These are phyloP conservation scores for Pythium aristosporum DNA, from an alignment of 352 stramenopile genomes.

Conservation along the genomic window DNA sequence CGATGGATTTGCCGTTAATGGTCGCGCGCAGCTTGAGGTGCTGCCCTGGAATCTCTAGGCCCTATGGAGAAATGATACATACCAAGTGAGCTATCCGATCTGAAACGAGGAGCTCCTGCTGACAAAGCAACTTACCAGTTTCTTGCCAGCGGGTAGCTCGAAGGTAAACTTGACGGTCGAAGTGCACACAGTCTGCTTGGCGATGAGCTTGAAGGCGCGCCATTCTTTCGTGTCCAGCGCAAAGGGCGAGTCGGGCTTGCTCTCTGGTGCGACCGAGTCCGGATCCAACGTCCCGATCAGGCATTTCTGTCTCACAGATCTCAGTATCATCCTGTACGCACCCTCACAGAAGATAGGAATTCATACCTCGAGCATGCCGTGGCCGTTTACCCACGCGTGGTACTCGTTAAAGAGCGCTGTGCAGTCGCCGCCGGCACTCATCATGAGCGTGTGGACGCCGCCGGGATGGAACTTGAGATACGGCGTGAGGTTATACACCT, in stretches of 20 bases:
- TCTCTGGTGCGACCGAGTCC: constrained; percentile 39
- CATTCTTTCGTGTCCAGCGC: constrained; percentile 67
- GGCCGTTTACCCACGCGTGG: constrained; percentile 94
- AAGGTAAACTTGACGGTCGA: constrained; percentile 79
- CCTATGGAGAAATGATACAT: constrained; percentile 24
- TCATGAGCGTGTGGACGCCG: constrained; percentile 92
- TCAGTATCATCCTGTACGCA: background rate
- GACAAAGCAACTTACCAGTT: constrained; percentile 36
- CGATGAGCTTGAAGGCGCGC: constrained; percentile 57
- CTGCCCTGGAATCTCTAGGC: constrained; percentile 68
- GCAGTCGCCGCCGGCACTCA: constrained; percentile 91
- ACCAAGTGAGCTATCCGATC: background rate
- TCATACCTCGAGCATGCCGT: constrained; percentile 81
- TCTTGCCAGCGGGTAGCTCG: constrained; percentile 59
- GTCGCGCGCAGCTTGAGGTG: constrained; percentile 78
- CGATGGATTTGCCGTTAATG: constrained; percentile 74
- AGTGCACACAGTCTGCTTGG: constrained; percentile 55
- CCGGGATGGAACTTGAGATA: constrained; percentile 98
- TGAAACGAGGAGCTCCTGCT: background rate
- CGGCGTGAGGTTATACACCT: constrained; percentile 94
- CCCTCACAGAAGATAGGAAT: background rate
- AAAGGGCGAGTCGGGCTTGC: constrained; percentile 34
- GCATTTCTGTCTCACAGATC: constrained; percentile 50
- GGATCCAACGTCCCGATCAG: constrained; percentile 66
- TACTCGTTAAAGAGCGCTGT: constrained; percentile 97